Percentiles rank a stretch among this genome's conserved stretches.
Evolutionary conservation across 208 protist species (phyloP).

Genomic region (Crithidia brevicula): DNA sequence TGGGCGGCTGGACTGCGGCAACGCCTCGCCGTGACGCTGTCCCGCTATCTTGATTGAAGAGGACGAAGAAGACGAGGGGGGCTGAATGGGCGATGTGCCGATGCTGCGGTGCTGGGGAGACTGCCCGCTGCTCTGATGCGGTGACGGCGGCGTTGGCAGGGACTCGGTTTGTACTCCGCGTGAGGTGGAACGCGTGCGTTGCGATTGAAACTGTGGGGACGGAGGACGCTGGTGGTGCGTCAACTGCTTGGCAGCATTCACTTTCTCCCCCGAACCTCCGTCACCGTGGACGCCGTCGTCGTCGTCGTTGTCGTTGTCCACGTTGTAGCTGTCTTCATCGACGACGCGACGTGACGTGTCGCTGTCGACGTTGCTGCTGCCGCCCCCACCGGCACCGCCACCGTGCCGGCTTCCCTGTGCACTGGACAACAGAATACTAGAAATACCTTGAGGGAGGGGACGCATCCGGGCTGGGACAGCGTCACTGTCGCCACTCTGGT

Average conservation of each 20-base stretch:
- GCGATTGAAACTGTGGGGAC: not conserved
- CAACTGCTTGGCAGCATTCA: not conserved
- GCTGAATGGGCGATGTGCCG: constrained; percentile 65
- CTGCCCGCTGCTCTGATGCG: not conserved
- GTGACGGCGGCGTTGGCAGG: not conserved
- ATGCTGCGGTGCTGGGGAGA: constrained; percentile 30
- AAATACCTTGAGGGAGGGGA: constrained; percentile 23
- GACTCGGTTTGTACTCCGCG: constrained; percentile 62
- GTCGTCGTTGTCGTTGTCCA: constrained; percentile 8
- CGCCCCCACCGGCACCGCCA: not conserved
- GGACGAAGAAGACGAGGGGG: not conserved
- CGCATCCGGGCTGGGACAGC: constrained; percentile 15
- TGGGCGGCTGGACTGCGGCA: not conserved
- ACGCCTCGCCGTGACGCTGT: constrained; percentile 2
- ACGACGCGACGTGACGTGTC: not conserved
- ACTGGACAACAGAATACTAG: constrained; percentile 22
- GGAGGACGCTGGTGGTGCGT: constrained; percentile 2
- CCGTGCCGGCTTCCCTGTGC: not conserved
- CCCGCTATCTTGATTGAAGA: not conserved
- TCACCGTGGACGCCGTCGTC: not conserved
- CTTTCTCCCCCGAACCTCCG: too few relatives aligned
- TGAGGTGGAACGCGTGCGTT: constrained; percentile 37
- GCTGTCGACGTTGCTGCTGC: not conserved
- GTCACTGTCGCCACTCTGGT: not conserved
- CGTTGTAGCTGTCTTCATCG: not conserved